Evolutionary conservation across 140 eudicot genomes (phyloP).

Genomic region (Cichorium intybus): DNA sequence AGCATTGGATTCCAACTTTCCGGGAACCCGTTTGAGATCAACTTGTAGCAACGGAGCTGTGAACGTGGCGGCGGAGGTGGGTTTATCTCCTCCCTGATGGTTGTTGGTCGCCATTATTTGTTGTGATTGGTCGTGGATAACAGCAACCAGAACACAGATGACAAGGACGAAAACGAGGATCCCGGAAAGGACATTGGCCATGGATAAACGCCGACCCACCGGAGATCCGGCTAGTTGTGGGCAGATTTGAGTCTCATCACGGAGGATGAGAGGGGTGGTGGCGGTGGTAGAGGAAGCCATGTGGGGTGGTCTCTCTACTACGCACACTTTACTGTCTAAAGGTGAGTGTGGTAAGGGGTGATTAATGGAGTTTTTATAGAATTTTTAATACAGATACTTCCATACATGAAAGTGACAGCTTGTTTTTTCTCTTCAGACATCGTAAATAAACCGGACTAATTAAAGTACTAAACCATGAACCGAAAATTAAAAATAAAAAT

Average conservation of each 20-base stretch:
- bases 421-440: too few relatives aligned
- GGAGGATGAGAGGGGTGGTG: constrained; percentile 32
- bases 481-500: too few relatives aligned
- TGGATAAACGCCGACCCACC: constrained; percentile 23
- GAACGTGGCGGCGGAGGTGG: background rate
- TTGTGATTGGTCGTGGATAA: constrained; percentile 23
- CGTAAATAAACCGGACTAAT: too few relatives aligned
- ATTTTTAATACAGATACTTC: background rate
- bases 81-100: constrained; percentile 12
- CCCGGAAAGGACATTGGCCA: constrained; percentile 30
- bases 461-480: too few relatives aligned
- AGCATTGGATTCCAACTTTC: constrained; percentile 29
- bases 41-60: constrained; percentile 34
- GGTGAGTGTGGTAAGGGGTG: constrained; percentile 7
- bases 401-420: constrained; percentile 7
- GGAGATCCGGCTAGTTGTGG: constrained; percentile 24
- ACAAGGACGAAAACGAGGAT: constrained; percentile 33
- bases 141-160: constrained; percentile 17
- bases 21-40: constrained; percentile 27
- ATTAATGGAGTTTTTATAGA: constrained; percentile 25
- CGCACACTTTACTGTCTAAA: constrained; percentile 18
- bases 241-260: constrained; percentile 15
- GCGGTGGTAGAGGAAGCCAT: constrained; percentile 35
- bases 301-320: constrained; percentile 7
- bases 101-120: background rate